These are phyloP conservation scores for Cydonia oblonga DNA, from an alignment of 331 rosid genomes.

Conservation along the genomic window DNA sequence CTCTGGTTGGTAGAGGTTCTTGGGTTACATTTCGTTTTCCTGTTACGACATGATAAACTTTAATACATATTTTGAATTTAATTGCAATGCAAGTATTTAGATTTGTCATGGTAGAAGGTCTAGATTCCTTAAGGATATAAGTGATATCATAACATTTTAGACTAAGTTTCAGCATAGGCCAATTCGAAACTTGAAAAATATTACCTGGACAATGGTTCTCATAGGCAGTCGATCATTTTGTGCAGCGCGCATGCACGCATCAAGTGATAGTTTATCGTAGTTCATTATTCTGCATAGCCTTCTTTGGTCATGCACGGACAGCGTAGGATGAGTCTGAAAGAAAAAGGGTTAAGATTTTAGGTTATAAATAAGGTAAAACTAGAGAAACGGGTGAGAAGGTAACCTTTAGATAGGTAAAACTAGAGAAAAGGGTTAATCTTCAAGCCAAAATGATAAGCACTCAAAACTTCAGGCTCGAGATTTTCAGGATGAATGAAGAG, in stretches of 20 bases:
- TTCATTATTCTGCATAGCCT: slow-evolving; percentile 85
- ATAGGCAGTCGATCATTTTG: slow-evolving; percentile 92
- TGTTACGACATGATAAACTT: not conserved
- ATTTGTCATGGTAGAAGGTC: not conserved
- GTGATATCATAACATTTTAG: not conserved
- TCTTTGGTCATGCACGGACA: slow-evolving; percentile 64
- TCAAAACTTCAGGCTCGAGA: too few species aligned
- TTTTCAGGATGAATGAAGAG: too few species aligned
- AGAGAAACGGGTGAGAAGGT: slow-evolving; percentile 10
- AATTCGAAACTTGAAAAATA: not conserved
- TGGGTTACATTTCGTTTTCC: slow-evolving; percentile 1
- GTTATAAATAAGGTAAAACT: slow-evolving; percentile 5
- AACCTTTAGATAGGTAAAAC: slow-evolving; percentile 72
- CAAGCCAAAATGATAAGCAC: too few species aligned
- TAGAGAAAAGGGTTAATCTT: too few species aligned
- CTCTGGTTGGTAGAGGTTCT: not conserved
- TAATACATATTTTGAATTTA: not conserved
- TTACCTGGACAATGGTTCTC: slow-evolving; percentile 77
- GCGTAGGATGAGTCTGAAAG: slow-evolving; percentile 60
- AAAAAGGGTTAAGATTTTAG: slow-evolving; percentile 15
- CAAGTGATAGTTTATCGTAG: slow-evolving; percentile 78
- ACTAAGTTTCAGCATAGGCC: not conserved
- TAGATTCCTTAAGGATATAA: not conserved
- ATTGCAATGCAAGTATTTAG: not conserved
- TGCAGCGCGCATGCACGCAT: slow-evolving; percentile 86